Percentiles rank a stretch among this genome's conserved stretches.
Evolutionary conservation across 2,329 filamentous ascomycete species (phyloP).

Genomic region (Cladosporium sp.): DNA sequence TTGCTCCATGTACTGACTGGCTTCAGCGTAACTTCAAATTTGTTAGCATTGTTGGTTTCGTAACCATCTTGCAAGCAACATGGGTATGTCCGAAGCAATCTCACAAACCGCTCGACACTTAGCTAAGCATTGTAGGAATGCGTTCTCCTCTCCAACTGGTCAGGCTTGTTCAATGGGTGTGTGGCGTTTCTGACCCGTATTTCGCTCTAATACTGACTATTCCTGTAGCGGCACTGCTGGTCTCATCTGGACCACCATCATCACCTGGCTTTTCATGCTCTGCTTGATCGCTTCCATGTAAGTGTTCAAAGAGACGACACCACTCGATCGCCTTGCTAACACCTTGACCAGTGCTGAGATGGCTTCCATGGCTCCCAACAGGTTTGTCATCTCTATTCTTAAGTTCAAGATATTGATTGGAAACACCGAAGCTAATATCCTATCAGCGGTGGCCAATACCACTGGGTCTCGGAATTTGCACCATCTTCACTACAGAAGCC

Average conservation of each 20-base stretch:
- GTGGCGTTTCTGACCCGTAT: neutral
- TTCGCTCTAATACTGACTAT: neutral
- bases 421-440: neutral
- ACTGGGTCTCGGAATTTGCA: conserved; percentile 31
- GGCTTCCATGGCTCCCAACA: conserved; percentile 10
- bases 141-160: conserved; percentile 3
- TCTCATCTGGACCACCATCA: conserved; percentile 4
- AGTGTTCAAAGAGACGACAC: neutral
- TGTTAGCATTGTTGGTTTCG: conserved; percentile 6
- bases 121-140: neutral
- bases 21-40: conserved; percentile 4
- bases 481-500: conserved; percentile 25
- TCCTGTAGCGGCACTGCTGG: conserved; percentile 4
- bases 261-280: conserved; percentile 5
- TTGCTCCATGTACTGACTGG: neutral
- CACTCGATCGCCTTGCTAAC: neutral
- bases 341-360: conserved; percentile 1
- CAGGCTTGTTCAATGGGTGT: conserved; percentile 2
- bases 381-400: neutral
- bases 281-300: conserved; percentile 5
- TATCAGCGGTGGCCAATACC: conserved; percentile 27
- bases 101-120: too few relatives aligned
- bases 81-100: neutral
- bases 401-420: too few relatives aligned
- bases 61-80: conserved; percentile 6